Evolutionary conservation across 768 basidiomycete species (phyloP).

Genomic region (Amanita molliuscula): DNA sequence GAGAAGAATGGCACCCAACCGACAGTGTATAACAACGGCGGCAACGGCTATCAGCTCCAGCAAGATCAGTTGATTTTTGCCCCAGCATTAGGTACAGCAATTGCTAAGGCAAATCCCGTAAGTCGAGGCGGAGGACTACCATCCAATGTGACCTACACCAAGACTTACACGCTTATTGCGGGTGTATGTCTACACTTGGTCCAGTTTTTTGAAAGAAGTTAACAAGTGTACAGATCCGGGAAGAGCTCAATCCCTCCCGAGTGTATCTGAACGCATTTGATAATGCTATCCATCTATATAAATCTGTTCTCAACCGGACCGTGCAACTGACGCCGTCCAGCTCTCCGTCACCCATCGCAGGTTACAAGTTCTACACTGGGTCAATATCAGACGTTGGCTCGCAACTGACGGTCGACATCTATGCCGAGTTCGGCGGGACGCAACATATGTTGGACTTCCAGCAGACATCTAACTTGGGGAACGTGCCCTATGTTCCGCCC

Average conservation of each 20-base stretch:
- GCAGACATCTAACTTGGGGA: constrained; percentile 17
- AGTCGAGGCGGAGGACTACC: background rate
- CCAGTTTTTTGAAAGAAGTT: background rate
- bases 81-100: constrained; percentile 14
- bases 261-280: constrained; percentile 20
- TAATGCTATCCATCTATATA: constrained; percentile 14
- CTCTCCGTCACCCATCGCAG: constrained; percentile 13
- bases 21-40: constrained; percentile 30
- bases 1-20: constrained; percentile 29
- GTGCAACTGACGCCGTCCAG: constrained; percentile 16
- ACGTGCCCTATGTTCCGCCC: constrained; percentile 15
- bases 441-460: constrained; percentile 21
- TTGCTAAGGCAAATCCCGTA: background rate
- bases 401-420: constrained; percentile 21
- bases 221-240: constrained; percentile 14
- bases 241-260: constrained; percentile 17
- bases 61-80: constrained; percentile 35
- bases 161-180: constrained; percentile 15
- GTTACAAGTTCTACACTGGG: constrained; percentile 22
- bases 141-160: background rate
- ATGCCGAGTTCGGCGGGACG: constrained; percentile 16
- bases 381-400: constrained; percentile 16
- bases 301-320: constrained; percentile 16
- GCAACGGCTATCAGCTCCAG: constrained; percentile 26
- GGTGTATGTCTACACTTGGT: constrained; percentile 13